These are phyloP conservation scores for Penicillium cosmopolitanum DNA, from an alignment of 495 filamentous ascomycete genomes.

Conservation along the genomic window DNA sequence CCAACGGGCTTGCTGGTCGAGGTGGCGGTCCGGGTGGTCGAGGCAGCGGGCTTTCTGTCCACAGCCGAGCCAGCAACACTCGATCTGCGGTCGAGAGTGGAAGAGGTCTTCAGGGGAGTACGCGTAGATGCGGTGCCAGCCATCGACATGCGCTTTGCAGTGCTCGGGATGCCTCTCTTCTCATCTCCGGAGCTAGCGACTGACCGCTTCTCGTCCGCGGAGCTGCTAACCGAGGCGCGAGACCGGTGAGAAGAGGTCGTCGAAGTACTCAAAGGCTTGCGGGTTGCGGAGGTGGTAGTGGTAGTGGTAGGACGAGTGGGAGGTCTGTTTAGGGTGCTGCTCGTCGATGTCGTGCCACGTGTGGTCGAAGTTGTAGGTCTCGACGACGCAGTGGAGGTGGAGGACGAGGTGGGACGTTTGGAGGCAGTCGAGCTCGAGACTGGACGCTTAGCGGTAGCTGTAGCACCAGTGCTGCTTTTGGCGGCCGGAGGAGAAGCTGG, in stretches of 20 bases:
- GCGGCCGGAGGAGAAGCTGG: conserved; percentile 35
- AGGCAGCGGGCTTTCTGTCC: conserved; percentile 36
- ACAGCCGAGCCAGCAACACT: conserved; percentile 42
- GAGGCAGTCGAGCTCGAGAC: conserved; percentile 34
- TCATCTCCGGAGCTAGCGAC: conserved; percentile 52
- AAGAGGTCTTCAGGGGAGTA: conserved; percentile 43
- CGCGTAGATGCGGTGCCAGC: conserved; percentile 41
- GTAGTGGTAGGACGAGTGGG: conserved; percentile 48
- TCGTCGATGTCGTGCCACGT: conserved; percentile 34
- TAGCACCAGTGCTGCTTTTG: conserved; percentile 32
- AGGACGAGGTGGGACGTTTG: conserved; percentile 44
- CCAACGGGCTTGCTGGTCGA: conserved; percentile 37
- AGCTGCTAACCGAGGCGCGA: conserved; percentile 50
- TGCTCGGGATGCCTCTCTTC: conserved; percentile 45
- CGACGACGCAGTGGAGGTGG: conserved; percentile 30
- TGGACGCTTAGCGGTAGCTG: conserved; percentile 36
- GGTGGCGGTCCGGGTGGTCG: conserved; percentile 33
- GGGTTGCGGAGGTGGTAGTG: conserved; percentile 29
- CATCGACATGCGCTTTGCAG: conserved; percentile 54
- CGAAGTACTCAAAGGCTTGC: conserved; percentile 44
- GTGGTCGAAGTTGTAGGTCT: conserved; percentile 34
- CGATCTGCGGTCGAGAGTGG: conserved; percentile 44
- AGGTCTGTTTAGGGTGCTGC: conserved; percentile 47
- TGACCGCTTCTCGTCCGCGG: conserved; percentile 53
- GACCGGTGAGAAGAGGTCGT: conserved; percentile 49